Evolutionary conservation across 495 filamentous ascomycete species (phyloP).

Genomic region (Aspergillus homomorphus): DNA sequence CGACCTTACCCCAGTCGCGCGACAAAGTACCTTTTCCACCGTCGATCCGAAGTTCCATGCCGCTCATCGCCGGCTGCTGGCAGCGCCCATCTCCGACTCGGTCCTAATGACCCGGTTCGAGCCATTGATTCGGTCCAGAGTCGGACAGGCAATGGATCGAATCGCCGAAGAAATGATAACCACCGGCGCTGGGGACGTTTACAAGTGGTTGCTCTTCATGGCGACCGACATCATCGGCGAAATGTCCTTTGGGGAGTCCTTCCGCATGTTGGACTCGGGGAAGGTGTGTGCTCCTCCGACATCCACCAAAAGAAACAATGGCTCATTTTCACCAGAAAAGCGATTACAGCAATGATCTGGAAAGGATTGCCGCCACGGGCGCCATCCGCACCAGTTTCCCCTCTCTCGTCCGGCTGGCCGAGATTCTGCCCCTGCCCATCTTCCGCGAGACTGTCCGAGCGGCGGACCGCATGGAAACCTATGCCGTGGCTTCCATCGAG

Average conservation of each 20-base stretch:
- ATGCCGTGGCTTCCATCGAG: constrained; percentile 37
- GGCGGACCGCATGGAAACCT: constrained; percentile 18
- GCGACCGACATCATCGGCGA: constrained; percentile 54
- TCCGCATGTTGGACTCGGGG: constrained; percentile 51
- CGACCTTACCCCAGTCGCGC: constrained; percentile 13
- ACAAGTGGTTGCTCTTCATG: constrained; percentile 58
- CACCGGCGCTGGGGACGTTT: constrained; percentile 41
- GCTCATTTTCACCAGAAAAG: constrained; percentile 27
- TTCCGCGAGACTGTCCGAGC: constrained; percentile 9
- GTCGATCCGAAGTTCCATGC: constrained; percentile 29
- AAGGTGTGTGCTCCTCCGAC: constrained; percentile 24
- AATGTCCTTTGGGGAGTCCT: constrained; percentile 57
- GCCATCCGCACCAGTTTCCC: constrained; percentile 38
- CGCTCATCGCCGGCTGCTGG: constrained; percentile 29
- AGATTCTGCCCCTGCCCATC: constrained; percentile 10
- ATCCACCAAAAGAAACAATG: neutral
- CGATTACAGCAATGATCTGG: constrained; percentile 40
- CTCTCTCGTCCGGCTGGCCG: constrained; percentile 16
- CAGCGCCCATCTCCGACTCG: constrained; percentile 38
- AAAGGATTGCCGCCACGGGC: constrained; percentile 25
- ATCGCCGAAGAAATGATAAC: constrained; percentile 33
- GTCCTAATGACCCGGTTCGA: constrained; percentile 22
- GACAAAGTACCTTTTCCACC: constrained; percentile 31
- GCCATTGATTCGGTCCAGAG: constrained; percentile 26
- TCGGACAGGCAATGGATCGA: constrained; percentile 31